Conservation (phyloP, 345 rosid genomes). For the Rhizophora apiculata region DNA sequence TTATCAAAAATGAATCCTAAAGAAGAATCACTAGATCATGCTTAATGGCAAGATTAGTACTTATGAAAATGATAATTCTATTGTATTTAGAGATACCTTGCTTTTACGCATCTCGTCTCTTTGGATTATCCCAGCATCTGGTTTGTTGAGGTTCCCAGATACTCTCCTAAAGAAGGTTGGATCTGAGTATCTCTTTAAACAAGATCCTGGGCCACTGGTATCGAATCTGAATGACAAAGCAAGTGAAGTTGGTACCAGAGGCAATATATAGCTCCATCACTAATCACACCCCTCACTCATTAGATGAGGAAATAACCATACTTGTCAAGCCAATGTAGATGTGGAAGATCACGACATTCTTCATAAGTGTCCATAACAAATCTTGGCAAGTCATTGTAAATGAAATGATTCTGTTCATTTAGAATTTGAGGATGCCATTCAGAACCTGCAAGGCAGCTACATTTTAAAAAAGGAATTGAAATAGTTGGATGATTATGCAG, state of each 20-base stretch:
- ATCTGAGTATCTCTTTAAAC: conserved; percentile 88
- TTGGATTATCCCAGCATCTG: conserved; percentile 44
- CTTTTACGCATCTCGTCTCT: conserved; percentile 54
- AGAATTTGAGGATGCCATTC: conserved; percentile 78
- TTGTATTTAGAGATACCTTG: conserved; percentile 45
- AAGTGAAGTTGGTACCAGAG: conserved; percentile 24
- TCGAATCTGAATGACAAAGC: conserved; percentile 59
- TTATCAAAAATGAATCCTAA: not conserved
- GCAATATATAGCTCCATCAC: not conserved
- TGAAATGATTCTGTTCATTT: conserved; percentile 68
- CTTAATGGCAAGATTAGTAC: not conserved
- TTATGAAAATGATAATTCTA: conserved; percentile 1
- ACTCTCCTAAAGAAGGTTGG: conserved; percentile 78
- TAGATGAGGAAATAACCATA: conserved; percentile 29
- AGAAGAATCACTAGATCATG: not conserved
- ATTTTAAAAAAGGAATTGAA: conserved; percentile 33
- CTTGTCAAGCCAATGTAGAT: conserved; percentile 84
- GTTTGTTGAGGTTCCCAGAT: conserved; percentile 42
- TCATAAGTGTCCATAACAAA: conserved; percentile 89
- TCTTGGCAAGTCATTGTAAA: conserved; percentile 75
- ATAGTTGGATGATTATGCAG: conserved; percentile 9
- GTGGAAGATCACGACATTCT: conserved; percentile 81
- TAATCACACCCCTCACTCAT: conserved; percentile 9
- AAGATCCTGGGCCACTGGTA: conserved; percentile 82
- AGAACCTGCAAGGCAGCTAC: conserved; percentile 62